phyloP scores from a whole-genome alignment of 2,329 filamentous ascomycete species.

The Thielaviopsis musarum region DNA sequence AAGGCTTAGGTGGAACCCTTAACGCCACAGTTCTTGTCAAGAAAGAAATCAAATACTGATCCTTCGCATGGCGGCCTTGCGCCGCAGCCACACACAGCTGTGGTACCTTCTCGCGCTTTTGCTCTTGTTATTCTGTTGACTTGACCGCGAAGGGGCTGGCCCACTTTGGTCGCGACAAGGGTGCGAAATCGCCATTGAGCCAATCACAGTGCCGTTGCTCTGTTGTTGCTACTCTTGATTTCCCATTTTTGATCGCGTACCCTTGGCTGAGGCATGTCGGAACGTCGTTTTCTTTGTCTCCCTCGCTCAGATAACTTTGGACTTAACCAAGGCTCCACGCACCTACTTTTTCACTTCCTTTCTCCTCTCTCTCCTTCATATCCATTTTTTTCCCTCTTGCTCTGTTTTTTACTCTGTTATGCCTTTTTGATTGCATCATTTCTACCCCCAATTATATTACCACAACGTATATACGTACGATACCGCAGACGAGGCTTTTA shows the following conservation, averaged over 20 bases:
- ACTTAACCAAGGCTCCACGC: constrained; percentile 11
- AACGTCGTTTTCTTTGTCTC: constrained; percentile 12
- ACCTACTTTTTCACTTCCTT: constrained; percentile 2
- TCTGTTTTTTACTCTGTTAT: not conserved
- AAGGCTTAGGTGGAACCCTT: constrained; percentile 5
- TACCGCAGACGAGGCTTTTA: not conserved
- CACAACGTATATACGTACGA: not conserved
- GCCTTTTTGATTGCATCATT: constrained; percentile 5
- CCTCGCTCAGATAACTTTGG: constrained; percentile 6
- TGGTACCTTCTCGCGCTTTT: constrained; percentile 3
- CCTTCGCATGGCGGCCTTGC: not conserved
- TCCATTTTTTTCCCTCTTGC: not conserved
- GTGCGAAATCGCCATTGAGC: constrained; percentile 14
- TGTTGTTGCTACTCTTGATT: constrained; percentile 38
- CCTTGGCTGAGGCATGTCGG: constrained; percentile 12
- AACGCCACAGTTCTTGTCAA: constrained; percentile 2
- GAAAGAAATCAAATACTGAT: too few relatives aligned
- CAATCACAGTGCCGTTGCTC: constrained; percentile 37
- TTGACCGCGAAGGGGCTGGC: not conserved
- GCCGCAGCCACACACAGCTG: constrained; percentile 4
- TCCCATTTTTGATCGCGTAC: constrained; percentile 11
- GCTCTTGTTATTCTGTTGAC: not conserved
- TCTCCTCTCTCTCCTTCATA: constrained; percentile 8
- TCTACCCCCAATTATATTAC: not conserved
- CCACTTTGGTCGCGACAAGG: constrained; percentile 12